Evolutionary conservation across 176 grass and related monocot genomes (phyloP), one percentile per base, ranked within the genome.

Genomic region (Juncus inflexus): DNA sequence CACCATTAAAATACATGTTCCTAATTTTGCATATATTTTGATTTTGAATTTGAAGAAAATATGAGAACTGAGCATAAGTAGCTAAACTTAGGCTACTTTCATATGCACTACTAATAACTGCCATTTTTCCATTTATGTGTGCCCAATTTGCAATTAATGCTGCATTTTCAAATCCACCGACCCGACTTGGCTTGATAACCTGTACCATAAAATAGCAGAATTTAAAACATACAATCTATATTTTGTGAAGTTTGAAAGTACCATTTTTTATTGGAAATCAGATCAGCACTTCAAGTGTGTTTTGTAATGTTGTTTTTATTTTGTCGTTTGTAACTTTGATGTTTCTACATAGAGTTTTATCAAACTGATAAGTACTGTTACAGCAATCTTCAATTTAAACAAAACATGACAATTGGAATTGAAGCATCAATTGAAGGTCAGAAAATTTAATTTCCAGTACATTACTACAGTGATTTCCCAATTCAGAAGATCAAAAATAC

Each of bases 161-260:
- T 65, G 84, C 76, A 68, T 76, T 86, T 84, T 91, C 87, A 77
- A 96, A 96, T 74, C 87, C 92, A 12, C 92, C 87, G 63, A 91
- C 61, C 70, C 84, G 65, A 84, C 92, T 91, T 61, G 92, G 92
- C 85, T 96, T 96, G 60, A 96, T 91, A 67, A 91, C 87, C 92
- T 96, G 63, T 69, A 55, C 37, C 83, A 52, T 50, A 69, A 6
- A 70, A 41, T 13, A 36, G 41, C 56, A 40, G 2, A 42, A 70
- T 42, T 70, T 70, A 58, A 12, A 58, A 41, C 12, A 36, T 13
- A 15, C 45, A 51, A 35, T 12, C 50, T 57, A 15, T 57, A 57
- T 57, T 15, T 5, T 58, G 45, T 67, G 38, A 52, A 37, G 39
- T 5, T 67, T 67, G 64, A 54, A 0, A 28, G 19, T 28, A 67